Conservation (phyloP, 2,329 filamentous ascomycete species). For the Colletotrichum australisinense region DNA sequence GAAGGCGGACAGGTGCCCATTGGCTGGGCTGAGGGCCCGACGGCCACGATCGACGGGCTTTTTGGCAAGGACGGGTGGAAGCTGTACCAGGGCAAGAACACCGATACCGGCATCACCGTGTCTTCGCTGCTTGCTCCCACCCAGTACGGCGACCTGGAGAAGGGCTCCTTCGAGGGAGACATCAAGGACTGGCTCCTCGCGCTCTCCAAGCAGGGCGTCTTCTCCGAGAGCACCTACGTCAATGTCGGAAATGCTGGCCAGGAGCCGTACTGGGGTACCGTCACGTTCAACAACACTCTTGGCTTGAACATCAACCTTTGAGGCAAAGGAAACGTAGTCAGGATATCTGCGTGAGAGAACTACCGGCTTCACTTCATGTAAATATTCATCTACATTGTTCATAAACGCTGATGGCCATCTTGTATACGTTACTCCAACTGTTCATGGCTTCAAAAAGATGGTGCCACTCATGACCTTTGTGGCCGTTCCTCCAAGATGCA, state of each 20-base stretch:
- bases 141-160: conserved; percentile 43
- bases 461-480: conserved; percentile 31
- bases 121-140: conserved; percentile 47
- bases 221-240: conserved; percentile 49
- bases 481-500: conserved; percentile 30
- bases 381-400: background rate
- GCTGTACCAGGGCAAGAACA: conserved; percentile 54
- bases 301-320: conserved; percentile 38
- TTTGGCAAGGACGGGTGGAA: conserved; percentile 52
- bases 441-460: conserved; percentile 11
- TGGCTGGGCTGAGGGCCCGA: conserved; percentile 48
- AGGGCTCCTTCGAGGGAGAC: conserved; percentile 50
- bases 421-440: too few species aligned
- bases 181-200: conserved; percentile 55
- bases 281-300: conserved; percentile 39
- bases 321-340: background rate
- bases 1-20: conserved; percentile 57
- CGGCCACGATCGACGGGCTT: conserved; percentile 48
- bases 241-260: conserved; percentile 55
- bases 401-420: too few species aligned
- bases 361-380: background rate
- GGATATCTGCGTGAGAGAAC: background rate
- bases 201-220: conserved; percentile 49
- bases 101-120: conserved; percentile 55
- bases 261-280: conserved; percentile 40